Base-by-base conservation (phyloP, 169 alveolate species). In the Besnoitia besnoiti region DNA sequence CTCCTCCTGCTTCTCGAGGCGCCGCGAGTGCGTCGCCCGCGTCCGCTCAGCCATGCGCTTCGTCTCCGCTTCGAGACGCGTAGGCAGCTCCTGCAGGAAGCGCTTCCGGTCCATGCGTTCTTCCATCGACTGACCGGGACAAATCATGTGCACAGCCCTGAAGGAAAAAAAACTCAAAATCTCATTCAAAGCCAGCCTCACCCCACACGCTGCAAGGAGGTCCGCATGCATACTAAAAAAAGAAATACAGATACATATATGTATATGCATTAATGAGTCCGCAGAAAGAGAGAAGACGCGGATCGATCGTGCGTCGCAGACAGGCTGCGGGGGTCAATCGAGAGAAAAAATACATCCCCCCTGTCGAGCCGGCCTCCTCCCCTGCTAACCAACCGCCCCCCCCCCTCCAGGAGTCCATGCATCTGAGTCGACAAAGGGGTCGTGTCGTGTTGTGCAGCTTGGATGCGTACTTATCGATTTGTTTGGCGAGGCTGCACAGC, bases 1-100 rank as follows among this genome's bases (percentile, higher is more conserved):
- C 93, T 95, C 95, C 89, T 95, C 95, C 85, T 95, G 95, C 35
- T 92, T 77, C 91, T 94, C 96, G 92, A 67, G 88, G 51, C 93
- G 85, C 1, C 92, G 96, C 75, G 93, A 96, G 89, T 94, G 96
- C 44, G 94, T 96, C 75, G 85, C 95, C 46, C 97, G 77, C 79
- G 95, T 85, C 90, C 95, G 95, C 76, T 95, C 95, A 35, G 93
- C 94, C 85, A 93, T 95, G 30, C 61, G 91, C 19, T 94, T 91
- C 59, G 85, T 50, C 49, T 89, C 92, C 37, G 77, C 89, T 33
- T 89, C 67, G 37, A 89, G 85, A 10, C 88, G 44, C 47, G 39
- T 30, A 24, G 55, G 85, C 79, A 89, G 8, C 24, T 73, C 88
- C 50, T 89, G 59, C 35, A 42, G 75, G 42, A 50, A 89, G 4